These are phyloP conservation scores for Fusarium chaquense DNA, from an alignment of 2,329 filamentous ascomycete genomes.

Conservation along the genomic window DNA sequence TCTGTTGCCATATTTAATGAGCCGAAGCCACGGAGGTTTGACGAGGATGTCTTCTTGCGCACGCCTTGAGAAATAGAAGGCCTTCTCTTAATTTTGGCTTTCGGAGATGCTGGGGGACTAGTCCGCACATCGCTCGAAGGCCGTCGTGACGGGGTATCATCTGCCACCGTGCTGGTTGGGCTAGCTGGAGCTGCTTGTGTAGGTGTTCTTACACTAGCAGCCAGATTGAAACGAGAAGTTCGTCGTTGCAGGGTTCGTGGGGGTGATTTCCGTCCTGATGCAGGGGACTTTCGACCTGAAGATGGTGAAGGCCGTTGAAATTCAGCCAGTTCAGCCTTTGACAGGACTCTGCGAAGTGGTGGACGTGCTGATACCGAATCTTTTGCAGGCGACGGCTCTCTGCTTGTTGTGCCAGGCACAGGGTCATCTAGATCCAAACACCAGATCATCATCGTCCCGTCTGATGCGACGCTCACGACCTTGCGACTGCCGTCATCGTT, in stretches of 20 bases:
- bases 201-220: constrained; percentile 54
- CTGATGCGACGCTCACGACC: constrained; percentile 80
- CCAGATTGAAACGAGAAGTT: constrained; percentile 64
- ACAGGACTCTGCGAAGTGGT: constrained; percentile 86
- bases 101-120: constrained; percentile 65
- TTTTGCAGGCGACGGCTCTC: constrained; percentile 68
- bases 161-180: constrained; percentile 56
- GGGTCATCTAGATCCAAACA: constrained; percentile 64
- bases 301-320: constrained; percentile 70
- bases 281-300: constrained; percentile 62
- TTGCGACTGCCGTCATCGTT: constrained; percentile 66
- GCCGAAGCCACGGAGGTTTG: constrained; percentile 64
- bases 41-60: constrained; percentile 63
- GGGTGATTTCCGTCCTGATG: constrained; percentile 65
- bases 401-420: constrained; percentile 55
- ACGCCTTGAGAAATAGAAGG: constrained; percentile 67
- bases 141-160: constrained; percentile 62
- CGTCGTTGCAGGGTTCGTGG: constrained; percentile 66
- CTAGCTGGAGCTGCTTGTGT: constrained; percentile 55
- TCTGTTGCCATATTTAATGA: constrained; percentile 73
- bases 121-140: constrained; percentile 59
- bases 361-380: constrained; percentile 69
- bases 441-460: constrained; percentile 89
- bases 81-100: constrained; percentile 59
- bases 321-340: constrained; percentile 86